These are phyloP conservation scores for Salicornia ramosissima DNA, from an alignment of 148 eudicot genomes.

Conservation along the genomic window DNA sequence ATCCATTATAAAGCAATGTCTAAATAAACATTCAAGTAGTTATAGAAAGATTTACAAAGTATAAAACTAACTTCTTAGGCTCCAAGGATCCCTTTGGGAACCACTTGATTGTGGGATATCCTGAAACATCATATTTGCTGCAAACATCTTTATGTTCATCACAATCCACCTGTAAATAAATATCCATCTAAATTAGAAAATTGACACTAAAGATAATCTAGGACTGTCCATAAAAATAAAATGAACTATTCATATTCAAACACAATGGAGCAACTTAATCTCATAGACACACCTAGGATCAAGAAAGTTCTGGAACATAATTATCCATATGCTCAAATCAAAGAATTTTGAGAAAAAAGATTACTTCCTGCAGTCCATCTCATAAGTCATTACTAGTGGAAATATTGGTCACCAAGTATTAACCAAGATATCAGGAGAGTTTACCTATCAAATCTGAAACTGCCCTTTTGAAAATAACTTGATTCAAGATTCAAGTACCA, in stretches of 20 bases:
- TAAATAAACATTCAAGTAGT: slow-evolving; percentile 9
- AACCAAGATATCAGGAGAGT: background rate
- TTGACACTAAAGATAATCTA: background rate
- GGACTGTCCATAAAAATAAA: background rate
- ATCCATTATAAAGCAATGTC: background rate
- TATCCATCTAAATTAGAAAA: slow-evolving; percentile 12
- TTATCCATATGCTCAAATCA: background rate
- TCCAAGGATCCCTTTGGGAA: slow-evolving; percentile 96
- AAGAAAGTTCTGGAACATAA: no score
- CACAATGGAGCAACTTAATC: no score
- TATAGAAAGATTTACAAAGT: background rate
- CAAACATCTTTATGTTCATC: slow-evolving; percentile 86
- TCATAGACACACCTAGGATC: no score
- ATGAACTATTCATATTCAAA: background rate
- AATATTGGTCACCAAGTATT: background rate
- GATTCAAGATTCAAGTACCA: background rate
- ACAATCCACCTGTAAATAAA: slow-evolving; percentile 73
- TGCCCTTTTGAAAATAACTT: background rate
- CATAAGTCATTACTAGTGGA: no score
- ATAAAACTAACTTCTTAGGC: slow-evolving; percentile 74
- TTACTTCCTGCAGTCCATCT: background rate
- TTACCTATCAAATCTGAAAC: background rate
- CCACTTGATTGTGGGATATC: slow-evolving; percentile 96
- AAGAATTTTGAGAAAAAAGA: background rate
- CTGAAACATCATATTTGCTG: slow-evolving; percentile 77